Evolutionary conservation across 1,284 basidiomycete genomes (phyloP), one percentile per base, ranked within the genome.

Genomic region (Marasmius oreades): DNA sequence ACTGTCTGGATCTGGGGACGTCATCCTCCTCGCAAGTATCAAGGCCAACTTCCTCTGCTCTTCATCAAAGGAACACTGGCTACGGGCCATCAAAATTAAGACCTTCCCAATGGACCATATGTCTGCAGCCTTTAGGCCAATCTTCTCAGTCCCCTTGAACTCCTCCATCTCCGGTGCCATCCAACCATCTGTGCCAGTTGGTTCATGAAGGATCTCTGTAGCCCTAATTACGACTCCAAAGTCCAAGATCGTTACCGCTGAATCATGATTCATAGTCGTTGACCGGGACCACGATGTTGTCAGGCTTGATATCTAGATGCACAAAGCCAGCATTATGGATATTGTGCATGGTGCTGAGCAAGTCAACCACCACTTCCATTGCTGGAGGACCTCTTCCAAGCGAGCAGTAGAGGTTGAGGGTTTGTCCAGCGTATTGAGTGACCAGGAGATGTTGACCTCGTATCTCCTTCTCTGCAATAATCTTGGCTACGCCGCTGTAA

Each of bases 291-390:
- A 16, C 34, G 8, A 56, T 33, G 33, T 56, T 56, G 22, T 56
- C 55, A 18, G 55, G 48, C 36, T 56, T 56, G 12, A 56, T 31
- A 26, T 56, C 55, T n/a, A 47, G 42, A 39, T 56, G 55, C 14
- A 52, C 28, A 33, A 56, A 36, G 16, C 34, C 34, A 8, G 34
- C 34, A 36, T 16, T 36, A 16, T 36, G 34, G 34, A 36, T 36
- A 16, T 8, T 36, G 8, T 36, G 34, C 34, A 36, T 36, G 8
- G 34, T 16, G 16, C 16, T 16, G 34, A 36, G 34, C 34, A 36
- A 16, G 8, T 16, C 34, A 8, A 36, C 8, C 8, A 36, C 34
- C 34, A 36, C 34, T 16, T 36, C 16, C 34, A 36, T 36, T 16
- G 34, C 8, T 8, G 34, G 34, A 36, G 16, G 34, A 36, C 8